Conservation (phyloP, 192 early-diverging fungal species). For the Coemansia sp. region DNA sequence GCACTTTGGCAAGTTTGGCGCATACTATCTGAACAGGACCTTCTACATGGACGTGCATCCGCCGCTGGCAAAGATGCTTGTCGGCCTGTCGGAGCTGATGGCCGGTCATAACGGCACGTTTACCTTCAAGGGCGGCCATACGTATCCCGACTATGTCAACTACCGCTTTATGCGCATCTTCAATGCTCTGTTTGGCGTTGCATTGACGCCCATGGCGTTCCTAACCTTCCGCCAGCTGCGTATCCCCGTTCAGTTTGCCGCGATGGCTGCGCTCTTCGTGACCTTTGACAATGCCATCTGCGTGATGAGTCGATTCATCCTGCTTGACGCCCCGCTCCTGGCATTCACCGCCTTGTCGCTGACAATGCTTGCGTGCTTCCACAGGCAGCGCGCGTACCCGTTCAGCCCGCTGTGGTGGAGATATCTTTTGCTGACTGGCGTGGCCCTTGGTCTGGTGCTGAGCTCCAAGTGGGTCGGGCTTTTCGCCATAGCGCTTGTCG, state of each 20-base stretch:
- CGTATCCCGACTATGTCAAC: conserved; percentile 78
- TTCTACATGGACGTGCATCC: conserved; percentile 99
- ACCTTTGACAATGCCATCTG: conserved; percentile 62
- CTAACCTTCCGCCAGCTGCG: conserved; percentile 75
- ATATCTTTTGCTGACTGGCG: conserved; percentile 79
- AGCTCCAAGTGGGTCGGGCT: conserved; percentile 97
- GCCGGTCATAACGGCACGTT: conserved; percentile 86
- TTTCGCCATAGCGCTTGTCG: conserved; percentile 78
- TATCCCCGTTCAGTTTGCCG: conserved; percentile 62
- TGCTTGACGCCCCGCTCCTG: conserved; percentile 93
- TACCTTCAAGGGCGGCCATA: conserved; percentile 72
- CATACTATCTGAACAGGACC: conserved; percentile 83
- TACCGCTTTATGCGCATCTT: conserved; percentile 89
- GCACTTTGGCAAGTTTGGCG: conserved; percentile 75
- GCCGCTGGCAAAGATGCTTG: conserved; percentile 94
- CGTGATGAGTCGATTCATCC: conserved; percentile 86
- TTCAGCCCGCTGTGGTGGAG: conserved; percentile 87
- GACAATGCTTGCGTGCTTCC: conserved; percentile 69
- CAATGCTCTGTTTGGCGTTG: conserved; percentile 85
- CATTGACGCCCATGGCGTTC: conserved; percentile 87
- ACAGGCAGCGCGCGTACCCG: conserved; percentile 64
- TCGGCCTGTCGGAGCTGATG: conserved; percentile 78
- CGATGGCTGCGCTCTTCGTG: conserved; percentile 74
- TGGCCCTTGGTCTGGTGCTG: conserved; percentile 80
- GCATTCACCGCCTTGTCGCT: conserved; percentile 73